Percentiles rank a stretch among this genome's conserved stretches.
Conservation (phyloP, 2,329 filamentous ascomycete genomes). For the Ophiosphaerella narmari region DNA sequence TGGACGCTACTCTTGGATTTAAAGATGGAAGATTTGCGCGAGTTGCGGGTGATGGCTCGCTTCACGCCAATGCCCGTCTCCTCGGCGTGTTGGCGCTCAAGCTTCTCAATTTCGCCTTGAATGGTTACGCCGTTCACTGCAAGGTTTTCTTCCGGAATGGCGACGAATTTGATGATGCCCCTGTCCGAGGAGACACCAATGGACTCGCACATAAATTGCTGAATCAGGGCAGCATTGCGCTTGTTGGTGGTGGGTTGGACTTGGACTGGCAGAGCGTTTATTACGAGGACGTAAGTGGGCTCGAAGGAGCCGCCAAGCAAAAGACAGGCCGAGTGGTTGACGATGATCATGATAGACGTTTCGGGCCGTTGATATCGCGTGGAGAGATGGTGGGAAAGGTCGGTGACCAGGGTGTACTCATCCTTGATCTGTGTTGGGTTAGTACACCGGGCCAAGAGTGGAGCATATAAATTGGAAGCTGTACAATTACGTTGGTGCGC, state of each 20-base stretch:
- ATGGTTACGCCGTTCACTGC: conserved; percentile 74
- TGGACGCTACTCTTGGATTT: conserved; percentile 46
- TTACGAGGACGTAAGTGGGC: conserved; percentile 76
- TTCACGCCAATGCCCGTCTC: conserved; percentile 50
- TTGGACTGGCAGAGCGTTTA: conserved; percentile 71
- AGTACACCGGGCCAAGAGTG: conserved; percentile 17
- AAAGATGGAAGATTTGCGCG: conserved; percentile 36
- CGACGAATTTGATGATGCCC: conserved; percentile 73
- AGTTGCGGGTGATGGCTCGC: conserved; percentile 46
- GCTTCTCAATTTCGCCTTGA: conserved; percentile 67
- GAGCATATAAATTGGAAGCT: conserved; percentile 23
- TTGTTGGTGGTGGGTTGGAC: conserved; percentile 77
- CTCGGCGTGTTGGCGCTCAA: conserved; percentile 53
- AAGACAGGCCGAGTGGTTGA: conserved; percentile 77
- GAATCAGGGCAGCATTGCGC: conserved; percentile 77
- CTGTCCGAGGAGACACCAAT: conserved; percentile 68
- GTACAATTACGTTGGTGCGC: conserved; percentile 57
- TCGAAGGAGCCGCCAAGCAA: conserved; percentile 76
- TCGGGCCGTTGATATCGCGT: conserved; percentile 75
- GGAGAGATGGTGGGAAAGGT: conserved; percentile 74
- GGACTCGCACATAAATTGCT: conserved; percentile 73
- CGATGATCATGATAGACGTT: conserved; percentile 72
- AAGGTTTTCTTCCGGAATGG: conserved; percentile 71
- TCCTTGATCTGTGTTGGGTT: conserved; percentile 66
- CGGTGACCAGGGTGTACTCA: conserved; percentile 74